Base-by-base conservation (phyloP, 139 green algal genomes). In the Mychonastes homosphaera region DNA sequence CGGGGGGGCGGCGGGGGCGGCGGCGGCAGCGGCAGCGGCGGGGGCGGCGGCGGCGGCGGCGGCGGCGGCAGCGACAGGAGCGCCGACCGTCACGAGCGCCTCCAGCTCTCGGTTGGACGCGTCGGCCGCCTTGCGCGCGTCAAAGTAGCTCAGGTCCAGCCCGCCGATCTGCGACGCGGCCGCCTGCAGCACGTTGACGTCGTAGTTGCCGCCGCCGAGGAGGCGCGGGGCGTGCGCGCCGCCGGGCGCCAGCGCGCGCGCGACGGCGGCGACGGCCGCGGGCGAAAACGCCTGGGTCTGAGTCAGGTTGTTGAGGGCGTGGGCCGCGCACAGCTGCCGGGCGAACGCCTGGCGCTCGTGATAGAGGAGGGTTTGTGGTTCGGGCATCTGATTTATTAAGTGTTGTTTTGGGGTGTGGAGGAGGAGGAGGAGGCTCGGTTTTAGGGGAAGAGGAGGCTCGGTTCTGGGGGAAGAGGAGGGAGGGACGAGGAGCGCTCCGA, bases 231-330 rank as follows among this genome's bases (percentile, higher is more conserved):
- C 24, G 41, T 44, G 41, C 28, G 21, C 41, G 6, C 23, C 54
- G 39, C 35, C 5, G n/a, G 53, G 53, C 4, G 49, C 33, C 23
- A 82, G 45, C 15, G 18, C 16, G 48, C 76, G 44, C 0, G 68
- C 58, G 0, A 82, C 24, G 0, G 15, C 5, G 47, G 82, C 52
- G 4, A 82, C 51, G 28, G 71, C 49, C 8, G 15, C 9, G 0
- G 32, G 4, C 0, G 24, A 32, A 9, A 58, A 71, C 0, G 38
- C 63, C 12, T 29, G 23, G 1, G 21, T 29, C 43, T 82, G 75
- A 9, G 79, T 24, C 23, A 82, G 34, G 36, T 79, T 80, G 46
- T 82, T 82, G 3, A 82, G 33, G 0, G 60, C 51, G 50, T 82
- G 75, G 29, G 48, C 53, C n/a, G 80, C 35, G 56, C 75, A 82